These are phyloP conservation scores for Didymella pinodella DNA, from an alignment of 2,329 filamentous ascomycete species.

Conservation along the genomic window DNA sequence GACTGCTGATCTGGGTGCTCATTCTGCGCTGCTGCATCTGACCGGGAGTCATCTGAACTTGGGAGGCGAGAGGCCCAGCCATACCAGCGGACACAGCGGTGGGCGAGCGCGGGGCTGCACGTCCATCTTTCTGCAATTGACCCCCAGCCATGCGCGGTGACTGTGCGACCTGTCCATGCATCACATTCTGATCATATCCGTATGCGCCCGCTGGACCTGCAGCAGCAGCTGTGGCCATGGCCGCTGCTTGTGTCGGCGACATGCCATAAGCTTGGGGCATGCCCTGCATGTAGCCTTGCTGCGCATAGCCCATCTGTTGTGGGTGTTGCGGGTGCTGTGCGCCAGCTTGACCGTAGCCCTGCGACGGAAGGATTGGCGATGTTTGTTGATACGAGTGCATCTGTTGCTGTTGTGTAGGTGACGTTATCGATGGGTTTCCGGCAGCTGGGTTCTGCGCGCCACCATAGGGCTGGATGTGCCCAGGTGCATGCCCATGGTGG, in stretches of 20 bases:
- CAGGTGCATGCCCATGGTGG: slow-evolving; percentile 55
- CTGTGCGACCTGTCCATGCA: slow-evolving; percentile 66
- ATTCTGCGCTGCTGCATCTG: slow-evolving; percentile 51
- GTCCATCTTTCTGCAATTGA: slow-evolving; percentile 72
- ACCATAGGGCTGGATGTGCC: slow-evolving; percentile 52
- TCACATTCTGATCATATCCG: slow-evolving; percentile 65
- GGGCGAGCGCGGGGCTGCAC: slow-evolving; percentile 77
- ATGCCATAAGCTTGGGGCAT: slow-evolving; percentile 81
- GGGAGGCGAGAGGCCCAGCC: slow-evolving; percentile 50
- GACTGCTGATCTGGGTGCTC: slow-evolving; percentile 53
- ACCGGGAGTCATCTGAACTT: slow-evolving; percentile 50
- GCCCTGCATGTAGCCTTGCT: slow-evolving; percentile 76
- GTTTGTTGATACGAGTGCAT: slow-evolving; percentile 67
- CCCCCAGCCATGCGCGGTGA: slow-evolving; percentile 79
- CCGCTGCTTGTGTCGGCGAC: slow-evolving; percentile 84
- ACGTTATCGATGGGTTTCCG: slow-evolving; percentile 66
- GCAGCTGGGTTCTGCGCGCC: slow-evolving; percentile 47
- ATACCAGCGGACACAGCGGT: slow-evolving; percentile 71
- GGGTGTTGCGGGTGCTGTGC: slow-evolving; percentile 68
- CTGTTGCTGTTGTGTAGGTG: slow-evolving; percentile 68
- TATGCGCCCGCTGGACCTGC: slow-evolving; percentile 77
- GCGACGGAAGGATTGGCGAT: slow-evolving; percentile 81
- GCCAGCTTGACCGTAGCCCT: slow-evolving; percentile 72
- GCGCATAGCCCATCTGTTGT: slow-evolving; percentile 81
- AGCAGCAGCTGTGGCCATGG: slow-evolving; percentile 92